Evolutionary conservation across 495 filamentous ascomycete genomes (phyloP), one percentile per base, ranked within the genome.

Genomic region (Xylaria grammica): DNA sequence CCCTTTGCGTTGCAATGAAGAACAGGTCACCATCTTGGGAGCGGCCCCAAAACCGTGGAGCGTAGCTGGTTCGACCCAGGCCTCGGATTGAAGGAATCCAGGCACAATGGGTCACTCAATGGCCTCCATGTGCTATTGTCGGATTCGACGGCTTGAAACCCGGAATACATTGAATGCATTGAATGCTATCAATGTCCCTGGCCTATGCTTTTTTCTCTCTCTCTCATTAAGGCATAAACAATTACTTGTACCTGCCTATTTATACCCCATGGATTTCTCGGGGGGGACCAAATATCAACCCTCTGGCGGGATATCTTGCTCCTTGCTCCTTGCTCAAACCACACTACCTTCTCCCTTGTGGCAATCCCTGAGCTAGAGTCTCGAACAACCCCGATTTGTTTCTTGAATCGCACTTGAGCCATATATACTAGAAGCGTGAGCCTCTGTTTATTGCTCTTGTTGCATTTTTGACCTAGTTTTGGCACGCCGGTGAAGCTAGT

Each of bases 1-100:
- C 55, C 60, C 52, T 72, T 67, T 60, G 11, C 55, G 59, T 67
- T 72, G 59, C 64, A 65, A 36, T 54, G 60, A 26, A 36, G 24
- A 55, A 11, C 9, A 34, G 9, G 27, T 52, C 45, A 15, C 49
- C 62, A n/a, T 45, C 19, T 38, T n/a, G 49, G 34, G 50, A 5
- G 38, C 50, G n/a, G 29, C 38, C 50, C 38, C 36, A 26, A 15
- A 36, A 29, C 32, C 38, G 51, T 20, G 60, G 60, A 38, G 40
- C 60, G 50, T 48, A 63, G 27, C 27, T 20, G 60, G 60, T 19
- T 50, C 48, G 26, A 11, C 36, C 42, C 42, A 5, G 22, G 49
- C 4, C 27, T 20, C 24, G 40, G 15, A 46, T 49, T 57, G 34
- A 44, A 42, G 46, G 44, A 26, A 62, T 62, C 48, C 32, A 24